Evolutionary conservation across 2,329 filamentous ascomycete genomes (phyloP), one percentile per base, ranked within the genome.

Genomic region (Endoconidiophora laricicola): DNA sequence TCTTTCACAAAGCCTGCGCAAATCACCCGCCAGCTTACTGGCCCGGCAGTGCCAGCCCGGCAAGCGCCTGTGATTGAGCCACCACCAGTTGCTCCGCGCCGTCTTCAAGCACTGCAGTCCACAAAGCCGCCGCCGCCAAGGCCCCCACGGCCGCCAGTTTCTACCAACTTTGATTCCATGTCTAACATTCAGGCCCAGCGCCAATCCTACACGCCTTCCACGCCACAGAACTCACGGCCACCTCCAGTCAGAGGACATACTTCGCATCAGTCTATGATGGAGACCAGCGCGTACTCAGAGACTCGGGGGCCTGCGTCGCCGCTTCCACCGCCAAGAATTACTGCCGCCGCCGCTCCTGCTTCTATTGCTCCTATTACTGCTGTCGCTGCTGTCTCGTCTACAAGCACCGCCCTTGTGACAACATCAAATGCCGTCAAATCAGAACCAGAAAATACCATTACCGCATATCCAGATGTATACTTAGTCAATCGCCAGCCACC

Each of bases 401-500:
- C 56, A 4, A 18, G 52, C 18, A 26, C 53, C 6, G 54, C 52
- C 3, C 22, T 50, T 16, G 46, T 53, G 44, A n/a, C 52, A 4
- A 9, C 52, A 20, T 41, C 38, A n/a, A 16, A 37, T 10, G 20
- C 52, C 3, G 39, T 44, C 16, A 58, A 61, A 23, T 49, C 61
- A 4, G 73, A 77, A 39, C 61, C 72, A 1, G 62, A 70, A 12
- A 69, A 76, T 9, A 63, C 68, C 46, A 67, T 68, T 18, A 75
- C 73, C 6, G 76, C 84, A 46, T 95, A 85, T 61, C 91, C 91
- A 0, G 88, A 98, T 63, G 71, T 83, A 1, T 85, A 86, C 1
- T 80, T 82, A 56, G 78, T 86, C 2, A 98, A 95, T 60, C 78
- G 91, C 46, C 76, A 87, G 45, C 83, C 86, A 14, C 91, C 91